phyloP scores from a whole-genome alignment of 139 green algal species.

The Tetradesmus lagerheimii region DNA sequence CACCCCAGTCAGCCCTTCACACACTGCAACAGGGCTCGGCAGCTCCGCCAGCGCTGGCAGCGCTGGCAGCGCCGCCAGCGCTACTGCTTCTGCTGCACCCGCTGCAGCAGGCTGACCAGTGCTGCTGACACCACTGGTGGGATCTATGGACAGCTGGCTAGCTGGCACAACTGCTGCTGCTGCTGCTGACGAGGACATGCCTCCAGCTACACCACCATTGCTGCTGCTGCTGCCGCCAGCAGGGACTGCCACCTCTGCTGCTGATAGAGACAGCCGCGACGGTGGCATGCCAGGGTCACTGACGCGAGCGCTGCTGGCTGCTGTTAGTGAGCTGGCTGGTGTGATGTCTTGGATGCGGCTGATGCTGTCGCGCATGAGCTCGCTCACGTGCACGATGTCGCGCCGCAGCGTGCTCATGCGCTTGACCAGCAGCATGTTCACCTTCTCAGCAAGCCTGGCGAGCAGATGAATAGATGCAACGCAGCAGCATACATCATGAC shows the following conservation, averaged over 20 bases:
- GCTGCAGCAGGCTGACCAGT: background rate
- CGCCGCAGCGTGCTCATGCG: slow-evolving; percentile 37
- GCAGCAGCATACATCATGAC: no score
- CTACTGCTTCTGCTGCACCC: background rate
- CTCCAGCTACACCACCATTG: background rate
- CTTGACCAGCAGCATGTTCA: slow-evolving; percentile 22
- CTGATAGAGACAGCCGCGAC: background rate
- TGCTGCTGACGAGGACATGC: background rate
- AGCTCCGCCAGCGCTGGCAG: background rate
- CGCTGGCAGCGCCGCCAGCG: background rate
- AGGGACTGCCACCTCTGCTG: background rate
- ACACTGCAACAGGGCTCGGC: background rate
- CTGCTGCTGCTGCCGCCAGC: background rate
- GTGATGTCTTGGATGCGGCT: slow-evolving; percentile 2
- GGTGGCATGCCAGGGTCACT: background rate
- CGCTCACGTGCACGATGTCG: slow-evolving; percentile 43
- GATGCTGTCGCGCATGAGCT: slow-evolving; percentile 47
- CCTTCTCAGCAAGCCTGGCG: slow-evolving; percentile 17
- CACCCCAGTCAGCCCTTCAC: background rate
- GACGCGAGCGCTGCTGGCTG: no score
- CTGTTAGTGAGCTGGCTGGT: background rate
- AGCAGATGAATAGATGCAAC: background rate
- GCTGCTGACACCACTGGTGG: background rate
- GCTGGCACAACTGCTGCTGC: background rate
- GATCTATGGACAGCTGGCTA: background rate